These are phyloP conservation scores for Irpex sp. DNA, from an alignment of 1,284 basidiomycete species.

Conservation along the genomic window DNA sequence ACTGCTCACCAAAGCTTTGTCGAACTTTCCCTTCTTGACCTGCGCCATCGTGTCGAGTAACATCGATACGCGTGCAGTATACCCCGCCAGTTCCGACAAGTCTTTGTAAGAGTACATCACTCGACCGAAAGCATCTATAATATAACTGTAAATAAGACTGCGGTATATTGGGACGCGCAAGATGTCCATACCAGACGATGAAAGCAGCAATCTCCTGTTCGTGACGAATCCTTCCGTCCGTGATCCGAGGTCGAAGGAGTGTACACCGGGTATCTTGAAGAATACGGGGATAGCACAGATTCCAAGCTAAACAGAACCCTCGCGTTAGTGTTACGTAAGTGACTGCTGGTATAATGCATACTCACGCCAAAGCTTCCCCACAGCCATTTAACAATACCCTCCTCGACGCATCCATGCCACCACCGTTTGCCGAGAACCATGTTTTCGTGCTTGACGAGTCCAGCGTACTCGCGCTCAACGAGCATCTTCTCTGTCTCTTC, in stretches of 20 bases:
- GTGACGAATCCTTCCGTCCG: constrained; percentile 95
- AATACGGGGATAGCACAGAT: constrained; percentile 96
- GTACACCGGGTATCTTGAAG: constrained; percentile 77
- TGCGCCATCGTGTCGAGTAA: constrained; percentile 93
- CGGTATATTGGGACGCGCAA: too few species aligned
- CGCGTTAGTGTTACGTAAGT: background rate
- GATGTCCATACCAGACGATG: constrained; percentile 54
- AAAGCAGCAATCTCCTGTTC: constrained; percentile 88
- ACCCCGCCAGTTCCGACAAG: constrained; percentile 92
- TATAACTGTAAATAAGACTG: background rate
- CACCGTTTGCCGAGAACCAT: constrained; percentile 79
- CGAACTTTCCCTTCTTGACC: constrained; percentile 79
- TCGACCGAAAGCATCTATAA: constrained; percentile 70
- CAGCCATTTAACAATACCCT: constrained; percentile 96
- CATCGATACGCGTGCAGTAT: constrained; percentile 88
- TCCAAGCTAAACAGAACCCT: constrained; percentile 51
- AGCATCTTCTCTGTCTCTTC: constrained; percentile 91
- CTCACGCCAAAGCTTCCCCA: constrained; percentile 92
- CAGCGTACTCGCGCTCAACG: constrained; percentile 89
- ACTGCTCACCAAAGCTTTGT: constrained; percentile 84
- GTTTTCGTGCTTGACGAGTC: constrained; percentile 87
- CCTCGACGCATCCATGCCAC: constrained; percentile 91
- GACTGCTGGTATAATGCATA: constrained; percentile 8
- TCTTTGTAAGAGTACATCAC: constrained; percentile 98
- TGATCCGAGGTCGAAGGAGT: constrained; percentile 71